Base-by-base conservation (phyloP, 805 yeast species). In the Candida taoyuanica region DNA sequence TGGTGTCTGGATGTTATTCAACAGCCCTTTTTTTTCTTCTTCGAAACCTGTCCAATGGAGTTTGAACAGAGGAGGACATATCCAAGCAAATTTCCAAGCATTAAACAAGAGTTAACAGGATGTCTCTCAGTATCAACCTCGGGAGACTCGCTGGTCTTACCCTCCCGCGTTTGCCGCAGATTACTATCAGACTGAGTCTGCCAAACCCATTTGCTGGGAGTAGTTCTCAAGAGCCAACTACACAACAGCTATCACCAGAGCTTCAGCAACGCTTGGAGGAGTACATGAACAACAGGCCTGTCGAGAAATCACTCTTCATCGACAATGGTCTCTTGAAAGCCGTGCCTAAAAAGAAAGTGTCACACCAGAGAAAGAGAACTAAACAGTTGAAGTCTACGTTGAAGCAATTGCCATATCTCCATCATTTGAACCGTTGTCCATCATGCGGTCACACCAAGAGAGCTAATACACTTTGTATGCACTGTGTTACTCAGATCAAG, bases 391-490 rank as follows among this genome's bases (percentile, higher is more conserved):
- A 87, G 7, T 86, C 91, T 4, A 94, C 85, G 9, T 73, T 77
- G 41, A 91, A 87, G 60, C 93, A 88, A 51, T 67, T 85, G 49
- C 78, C 85, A 59, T 79, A 81, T 35, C 70, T 85, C 47, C 74
- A 79, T 39, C 81, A 85, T 57, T 68, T 93, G 54, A 86, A 83
- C 46, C 76, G 95, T 59, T 91, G 98, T 59, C 97, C 98, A 3
- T 82, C 96, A 0, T 91, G 98, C 66, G 98, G 98, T 31, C 82
- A 85, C 46, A 82, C 77, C 52, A 93, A 91, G 65, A 74, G 96
- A 56, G 78, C 93, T 2, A 95, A 93, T 62, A 79, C 88, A 40
- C 70, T 91, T 52, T 91, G 98, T 64, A 86, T 87, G 94, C 76
- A 84, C 55, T 91, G 98, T 66, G 89, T 86, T 41, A 76, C 73